Base-by-base conservation (phyloP, 2,329 filamentous ascomycete genomes). In the Pestalotiopsis sp. region DNA sequence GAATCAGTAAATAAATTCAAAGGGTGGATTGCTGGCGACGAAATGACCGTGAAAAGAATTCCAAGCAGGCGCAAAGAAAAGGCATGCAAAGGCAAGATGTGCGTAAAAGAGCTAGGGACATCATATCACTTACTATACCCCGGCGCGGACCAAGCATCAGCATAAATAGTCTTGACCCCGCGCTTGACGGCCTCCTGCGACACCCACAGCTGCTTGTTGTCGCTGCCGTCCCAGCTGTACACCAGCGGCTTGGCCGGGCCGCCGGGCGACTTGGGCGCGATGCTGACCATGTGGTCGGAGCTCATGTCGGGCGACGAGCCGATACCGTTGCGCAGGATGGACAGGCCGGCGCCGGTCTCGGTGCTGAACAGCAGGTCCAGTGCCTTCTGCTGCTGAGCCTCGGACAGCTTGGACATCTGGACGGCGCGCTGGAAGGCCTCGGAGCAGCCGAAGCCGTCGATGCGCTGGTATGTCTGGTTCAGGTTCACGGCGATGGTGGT, bases 201-300 rank as follows among this genome's bases (percentile, higher is more conserved):
- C 11, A 87, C 71, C 72, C 79, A 86, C 3, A 87, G 72, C 74
- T 87, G 85, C 6, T 81, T 82, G 12, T 76, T 77, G 68, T 85
- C 80, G 66, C 82, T 80, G 3, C 74, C 74, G 68, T 84, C 82
- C 81, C 81, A 83, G 2, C 73, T 69, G 66, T 84, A 85, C 31
- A 76, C 71, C 0, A 81, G 80, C 4, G 72, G 72, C 2, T 76
- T 79, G 9, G 64, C 73, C 0, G 81, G 79, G 0, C 73, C 74
- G 4, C 81, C 80, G 3, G 81, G 79, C 52, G 74, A 79, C 65
- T 72, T 81, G 0, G 82, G 82, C 66, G 81, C 76, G 67, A 85
- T 81, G 13, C 75, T 76, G 61, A 76, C 76, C 75, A 77, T 68
- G 31, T 65, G 69, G 38, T 71, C 68, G 52, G 69, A 65, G 64